Conservation (phyloP, 2,329 filamentous ascomycete species). For the Triangularia setosa region DNA sequence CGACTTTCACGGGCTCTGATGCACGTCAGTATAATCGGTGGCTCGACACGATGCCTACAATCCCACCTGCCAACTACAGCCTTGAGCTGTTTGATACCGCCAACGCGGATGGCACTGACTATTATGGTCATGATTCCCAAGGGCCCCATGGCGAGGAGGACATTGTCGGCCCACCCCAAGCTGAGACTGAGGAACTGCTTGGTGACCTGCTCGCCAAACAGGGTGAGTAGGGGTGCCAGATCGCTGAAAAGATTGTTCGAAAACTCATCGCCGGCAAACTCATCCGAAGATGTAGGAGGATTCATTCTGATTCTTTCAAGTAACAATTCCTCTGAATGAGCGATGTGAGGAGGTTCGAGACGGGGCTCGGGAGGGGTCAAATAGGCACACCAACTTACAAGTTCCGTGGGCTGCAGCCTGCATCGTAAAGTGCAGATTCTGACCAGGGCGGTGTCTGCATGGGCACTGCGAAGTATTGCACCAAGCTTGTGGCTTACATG, state of each 20-base stretch:
- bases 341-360: background rate
- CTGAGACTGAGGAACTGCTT: constrained; percentile 38
- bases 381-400: no score
- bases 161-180: constrained; percentile 10
- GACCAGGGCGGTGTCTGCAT: no score
- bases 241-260: constrained; percentile 35
- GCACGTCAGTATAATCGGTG: background rate
- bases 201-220: constrained; percentile 38
- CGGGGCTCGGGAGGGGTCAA: no score
- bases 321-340: background rate
- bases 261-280: constrained; percentile 20
- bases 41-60: background rate
- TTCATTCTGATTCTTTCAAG: background rate
- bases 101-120: background rate
- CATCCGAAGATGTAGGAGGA: background rate
- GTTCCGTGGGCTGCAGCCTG: no score
- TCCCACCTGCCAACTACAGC: background rate
- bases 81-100: background rate
- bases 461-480: no score
- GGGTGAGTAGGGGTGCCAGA: constrained; percentile 31
- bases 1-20: background rate
- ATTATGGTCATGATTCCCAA: background rate
- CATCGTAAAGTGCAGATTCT: no score
- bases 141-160: background rate
- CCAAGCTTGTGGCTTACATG: no score